phyloP scores from a whole-genome alignment of 2,329 filamentous ascomycete species.

The Gremmenia infestans region DNA sequence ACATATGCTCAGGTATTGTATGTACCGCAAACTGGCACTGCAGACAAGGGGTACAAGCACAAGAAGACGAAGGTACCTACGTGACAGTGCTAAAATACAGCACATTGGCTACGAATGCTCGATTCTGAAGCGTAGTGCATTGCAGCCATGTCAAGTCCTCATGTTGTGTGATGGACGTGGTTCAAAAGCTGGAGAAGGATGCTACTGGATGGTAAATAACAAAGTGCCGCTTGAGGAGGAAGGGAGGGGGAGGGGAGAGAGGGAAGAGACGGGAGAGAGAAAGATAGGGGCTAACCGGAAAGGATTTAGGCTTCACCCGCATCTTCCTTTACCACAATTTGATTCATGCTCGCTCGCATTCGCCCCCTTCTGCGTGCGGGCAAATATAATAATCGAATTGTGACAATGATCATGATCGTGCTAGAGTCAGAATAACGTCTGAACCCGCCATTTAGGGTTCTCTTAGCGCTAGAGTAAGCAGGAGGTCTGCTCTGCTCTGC shows the following conservation, averaged over 20 bases:
- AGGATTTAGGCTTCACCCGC: not conserved
- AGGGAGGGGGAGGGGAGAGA: not conserved
- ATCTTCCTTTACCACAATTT: not conserved
- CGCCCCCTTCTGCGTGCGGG: not conserved
- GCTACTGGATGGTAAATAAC: not conserved
- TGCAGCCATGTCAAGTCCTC: not conserved
- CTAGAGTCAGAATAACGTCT: not conserved
- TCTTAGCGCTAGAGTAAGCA: not conserved
- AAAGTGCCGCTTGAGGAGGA: not conserved
- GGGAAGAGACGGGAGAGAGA: too few relatives aligned
- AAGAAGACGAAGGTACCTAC: not conserved
- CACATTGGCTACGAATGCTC: not conserved
- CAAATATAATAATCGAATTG: too few relatives aligned
- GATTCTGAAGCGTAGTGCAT: not conserved
- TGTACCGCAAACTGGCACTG: not conserved
- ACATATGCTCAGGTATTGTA: not conserved
- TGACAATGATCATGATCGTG: not conserved
- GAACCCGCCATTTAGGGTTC: not conserved
- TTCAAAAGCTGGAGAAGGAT: not conserved
- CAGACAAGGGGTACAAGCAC: not conserved
- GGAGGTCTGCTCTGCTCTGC: not conserved
- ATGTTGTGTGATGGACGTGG: not conserved
- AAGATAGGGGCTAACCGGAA: not conserved
- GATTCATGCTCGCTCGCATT: not conserved
- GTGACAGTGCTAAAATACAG: not conserved